A percentile compares a stretch with the other conserved stretches of the same genome.
Conservation (phyloP, 495 filamentous ascomycete species). For the Talaromyces stipitatus region DNA sequence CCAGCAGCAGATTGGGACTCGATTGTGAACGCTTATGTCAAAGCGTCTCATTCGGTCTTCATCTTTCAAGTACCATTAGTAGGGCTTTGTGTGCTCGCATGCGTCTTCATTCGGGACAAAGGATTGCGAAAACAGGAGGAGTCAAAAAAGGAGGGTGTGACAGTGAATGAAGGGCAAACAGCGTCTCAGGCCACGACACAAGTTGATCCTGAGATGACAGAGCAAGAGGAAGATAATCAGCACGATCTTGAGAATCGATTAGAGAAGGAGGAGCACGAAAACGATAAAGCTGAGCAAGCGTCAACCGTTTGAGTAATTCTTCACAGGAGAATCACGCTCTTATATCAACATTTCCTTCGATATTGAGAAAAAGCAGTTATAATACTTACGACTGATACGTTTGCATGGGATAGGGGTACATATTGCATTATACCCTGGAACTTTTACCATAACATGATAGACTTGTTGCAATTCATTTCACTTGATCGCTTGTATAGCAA, state of each 20-base stretch:
- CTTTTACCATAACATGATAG: background rate
- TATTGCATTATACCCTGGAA: constrained; percentile 1
- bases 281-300: background rate
- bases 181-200: constrained; percentile 31
- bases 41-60: constrained; percentile 46
- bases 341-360: background rate
- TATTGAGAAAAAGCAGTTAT: background rate
- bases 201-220: background rate
- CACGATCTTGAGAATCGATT: constrained; percentile 11
- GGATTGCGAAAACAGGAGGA: constrained; percentile 46
- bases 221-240: background rate
- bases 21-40: constrained; percentile 42
- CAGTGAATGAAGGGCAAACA: constrained; percentile 32
- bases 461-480: background rate
- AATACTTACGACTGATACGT: background rate
- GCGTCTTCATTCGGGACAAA: constrained; percentile 45
- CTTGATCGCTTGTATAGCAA: no score
- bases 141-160: background rate
- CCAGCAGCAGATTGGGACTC: constrained; percentile 27
- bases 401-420: background rate
- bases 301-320: background rate
- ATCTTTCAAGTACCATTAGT: constrained; percentile 48
- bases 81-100: constrained; percentile 43
- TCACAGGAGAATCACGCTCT: no score
- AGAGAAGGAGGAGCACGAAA: constrained; percentile 8